Base-by-base conservation (phyloP, 179 eudicot genomes). In the Vitellaria paradoxa region DNA sequence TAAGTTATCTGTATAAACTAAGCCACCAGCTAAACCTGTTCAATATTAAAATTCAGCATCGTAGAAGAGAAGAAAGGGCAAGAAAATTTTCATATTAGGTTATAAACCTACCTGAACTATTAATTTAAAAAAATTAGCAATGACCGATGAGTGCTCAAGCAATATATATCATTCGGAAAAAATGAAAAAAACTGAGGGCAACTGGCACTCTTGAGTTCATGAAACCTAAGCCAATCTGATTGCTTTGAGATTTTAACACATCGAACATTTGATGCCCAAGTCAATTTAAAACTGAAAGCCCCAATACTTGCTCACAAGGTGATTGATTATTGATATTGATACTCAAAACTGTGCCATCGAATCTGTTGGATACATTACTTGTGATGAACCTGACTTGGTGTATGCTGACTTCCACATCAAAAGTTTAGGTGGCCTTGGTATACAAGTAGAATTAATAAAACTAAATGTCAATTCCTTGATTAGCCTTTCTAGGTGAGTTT, bases 11-110 rank as follows among this genome's bases (percentile, higher is more conserved):
- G 84, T 64, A 82, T 95, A 95, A 17, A 76, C 86, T 75, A 91
- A 88, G 49, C 87, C 99, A 81, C 98, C 97, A 49, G 93, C 85
- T 47, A 85, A 80, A 86, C 98, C 99, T 93, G 91, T 77, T 70
- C 68, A 15, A 46, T 26, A 18, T 14, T 26, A 5, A 24, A 45
- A 40, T 60, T 14, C 21, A 18, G 66, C 49, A 9, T n/a, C 5
- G 40, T 18, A 23, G 5, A 47, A 61, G 70, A 53, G n/a, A 50
- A 26, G 2, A 65, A 9, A 55, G 47, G 66, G 20, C 9, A 21
- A 10, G 5, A n/a, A 13, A 18, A n/a, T 63, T 37, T 47, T 15
- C 14, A 65, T 14, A 59, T 40, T 24, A 21, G 23, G 15, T 46
- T 46, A 23, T n/a, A 9, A 1, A 47, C 49, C 46, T 21, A 68